Evolutionary conservation across 768 basidiomycete genomes (phyloP), one percentile per base, ranked within the genome.

Genomic region (Clitopilus hobsonii): DNA sequence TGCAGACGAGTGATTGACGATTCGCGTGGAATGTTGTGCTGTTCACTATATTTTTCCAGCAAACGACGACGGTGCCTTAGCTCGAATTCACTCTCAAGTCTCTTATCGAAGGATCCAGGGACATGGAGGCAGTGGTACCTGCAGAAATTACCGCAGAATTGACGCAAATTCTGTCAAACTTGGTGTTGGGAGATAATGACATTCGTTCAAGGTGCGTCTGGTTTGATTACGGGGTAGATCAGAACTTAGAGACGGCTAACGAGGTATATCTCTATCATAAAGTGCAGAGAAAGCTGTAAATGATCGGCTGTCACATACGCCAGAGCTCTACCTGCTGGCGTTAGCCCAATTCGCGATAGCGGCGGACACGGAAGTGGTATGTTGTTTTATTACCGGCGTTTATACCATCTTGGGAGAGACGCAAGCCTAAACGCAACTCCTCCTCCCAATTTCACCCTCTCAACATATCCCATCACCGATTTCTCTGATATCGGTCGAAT

Each of bases 241-340:
- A 54, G 3, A 8, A 4, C 25, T 51, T 48, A 47, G 6, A 20
- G 20, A 45, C 16, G 10, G 11, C 26, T 30, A 51, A 36, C 52
- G 56, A 51, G 27, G 27, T 47, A 36, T 3, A 10, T 53, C 16
- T 52, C 32, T 36, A 11, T 10, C 24, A 22, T 47, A 11, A 57
- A 81, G 89, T 72, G 90, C 91, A 51, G 90, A 92, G 63, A 84
- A 84, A 55, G 86, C 86, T 0, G 89, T 93, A 55, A 89, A 92
- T 64, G 88, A 93, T 59, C 79, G 90, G 13, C 74, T 93, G 22
- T 82, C 83, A 16, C 84, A 86, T 60, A 84, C 86, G 1, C 91
- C 90, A 3, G 89, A 91, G 73, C 74, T 87, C 6, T 91, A 91
- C 62, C 69, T 93, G 22, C 80, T 91, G 20, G 91, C 88, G 0